phyloP scores from a whole-genome alignment of 2,329 filamentous ascomycete genomes.

The Fusarium sp. region DNA sequence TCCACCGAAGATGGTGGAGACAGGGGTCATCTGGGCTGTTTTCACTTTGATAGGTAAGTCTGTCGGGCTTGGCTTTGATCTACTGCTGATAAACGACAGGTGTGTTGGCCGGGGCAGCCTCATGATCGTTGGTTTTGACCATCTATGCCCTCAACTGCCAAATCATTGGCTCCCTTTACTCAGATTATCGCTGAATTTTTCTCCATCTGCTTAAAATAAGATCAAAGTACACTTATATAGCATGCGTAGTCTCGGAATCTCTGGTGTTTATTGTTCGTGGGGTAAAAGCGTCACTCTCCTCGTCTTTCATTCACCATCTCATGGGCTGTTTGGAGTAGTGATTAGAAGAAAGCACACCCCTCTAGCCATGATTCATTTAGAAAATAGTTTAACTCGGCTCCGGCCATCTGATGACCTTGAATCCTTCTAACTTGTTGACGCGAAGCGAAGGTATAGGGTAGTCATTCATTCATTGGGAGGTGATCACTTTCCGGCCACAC shows the following conservation, averaged over 20 bases:
- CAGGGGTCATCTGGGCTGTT: constrained; percentile 18
- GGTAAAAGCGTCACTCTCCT: not conserved
- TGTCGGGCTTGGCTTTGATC: not conserved
- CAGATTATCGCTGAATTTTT: not conserved
- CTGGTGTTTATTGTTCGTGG: not conserved
- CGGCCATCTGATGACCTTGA: not conserved
- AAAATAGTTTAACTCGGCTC: not conserved
- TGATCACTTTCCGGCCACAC: not conserved
- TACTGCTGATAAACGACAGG: constrained; percentile 14
- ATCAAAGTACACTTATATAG: not conserved
- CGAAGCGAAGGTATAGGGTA: not conserved
- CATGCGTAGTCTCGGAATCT: not conserved
- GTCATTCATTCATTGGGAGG: not conserved
- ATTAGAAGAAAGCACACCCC: not conserved
- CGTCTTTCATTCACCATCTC: not conserved
- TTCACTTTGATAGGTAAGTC: constrained; percentile 21
- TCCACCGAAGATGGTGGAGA: constrained; percentile 22
- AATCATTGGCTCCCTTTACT: not conserved
- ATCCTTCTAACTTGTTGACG: not conserved
- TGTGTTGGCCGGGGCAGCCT: constrained; percentile 27
- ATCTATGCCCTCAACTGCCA: not conserved
- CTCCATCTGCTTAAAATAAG: not conserved
- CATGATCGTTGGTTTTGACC: not conserved
- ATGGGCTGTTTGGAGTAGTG: not conserved
- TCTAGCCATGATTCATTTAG: not conserved